These are phyloP conservation scores for Hibiscus tridactylites DNA, from an alignment of 345 rosid genomes.

Conservation along the genomic window DNA sequence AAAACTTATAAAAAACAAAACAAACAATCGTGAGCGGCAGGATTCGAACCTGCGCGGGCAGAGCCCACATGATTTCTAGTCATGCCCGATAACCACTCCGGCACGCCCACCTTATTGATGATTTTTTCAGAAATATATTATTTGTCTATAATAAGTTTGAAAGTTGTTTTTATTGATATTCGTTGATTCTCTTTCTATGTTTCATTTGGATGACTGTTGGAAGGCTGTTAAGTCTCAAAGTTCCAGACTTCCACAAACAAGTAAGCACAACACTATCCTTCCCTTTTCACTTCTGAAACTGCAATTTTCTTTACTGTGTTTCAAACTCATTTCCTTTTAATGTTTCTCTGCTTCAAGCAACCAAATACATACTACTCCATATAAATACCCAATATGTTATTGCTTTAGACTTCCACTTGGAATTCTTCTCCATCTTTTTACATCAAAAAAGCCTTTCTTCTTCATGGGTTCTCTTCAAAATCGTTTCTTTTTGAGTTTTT, in stretches of 20 bases:
- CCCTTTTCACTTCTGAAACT: background rate
- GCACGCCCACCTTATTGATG: conserved; percentile 29
- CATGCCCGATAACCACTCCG: conserved; percentile 78
- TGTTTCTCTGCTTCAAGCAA: background rate
- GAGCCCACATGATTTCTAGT: conserved; percentile 89
- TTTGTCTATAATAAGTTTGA: background rate
- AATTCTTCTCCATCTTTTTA: background rate
- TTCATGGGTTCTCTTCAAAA: background rate
- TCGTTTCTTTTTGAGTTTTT: background rate
- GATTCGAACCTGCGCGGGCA: conserved; percentile 87
- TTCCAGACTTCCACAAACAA: background rate
- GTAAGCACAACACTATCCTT: background rate
- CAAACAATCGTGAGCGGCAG: conserved; percentile 35
- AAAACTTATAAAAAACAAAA: background rate
- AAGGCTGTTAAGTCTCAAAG: background rate
- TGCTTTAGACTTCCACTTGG: background rate
- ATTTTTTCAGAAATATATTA: no score
- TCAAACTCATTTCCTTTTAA: background rate
- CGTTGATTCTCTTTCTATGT: background rate
- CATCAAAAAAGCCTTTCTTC: background rate
- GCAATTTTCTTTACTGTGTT: background rate
- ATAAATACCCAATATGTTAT: background rate
- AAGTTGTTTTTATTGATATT: background rate
- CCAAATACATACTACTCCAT: background rate
- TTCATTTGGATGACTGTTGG: background rate